Evolutionary conservation across 73 alveolate species (phyloP).

Genomic region (Paramecium tetraurelia): DNA sequence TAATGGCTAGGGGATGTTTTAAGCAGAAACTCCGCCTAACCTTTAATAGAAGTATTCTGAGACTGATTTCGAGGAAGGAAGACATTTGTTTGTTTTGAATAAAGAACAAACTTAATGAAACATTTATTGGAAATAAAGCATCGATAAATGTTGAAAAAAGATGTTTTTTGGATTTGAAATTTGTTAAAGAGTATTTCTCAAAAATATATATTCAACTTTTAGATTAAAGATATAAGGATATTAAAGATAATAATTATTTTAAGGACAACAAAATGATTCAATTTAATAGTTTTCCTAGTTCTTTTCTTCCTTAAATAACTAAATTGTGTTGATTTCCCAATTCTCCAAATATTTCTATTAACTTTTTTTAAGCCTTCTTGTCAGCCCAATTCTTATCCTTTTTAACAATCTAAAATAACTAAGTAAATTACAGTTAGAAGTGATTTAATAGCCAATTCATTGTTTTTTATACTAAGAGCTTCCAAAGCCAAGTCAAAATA

Average conservation of each 20-base stretch:
- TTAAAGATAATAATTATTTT: background rate
- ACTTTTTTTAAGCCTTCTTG: background rate
- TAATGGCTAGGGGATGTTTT: constrained; percentile 55
- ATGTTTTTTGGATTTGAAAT: constrained; percentile 42
- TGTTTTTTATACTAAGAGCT: background rate
- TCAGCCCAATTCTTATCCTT: constrained; percentile 5
- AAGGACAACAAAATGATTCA: background rate
- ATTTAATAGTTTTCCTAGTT: background rate
- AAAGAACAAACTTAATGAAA: background rate
- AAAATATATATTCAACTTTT: background rate
- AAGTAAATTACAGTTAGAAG: background rate
- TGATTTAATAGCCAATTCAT: background rate
- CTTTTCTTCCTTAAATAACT: constrained; percentile 11
- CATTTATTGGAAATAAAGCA: background rate
- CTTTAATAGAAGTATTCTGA: constrained; percentile 61
- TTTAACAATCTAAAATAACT: background rate
- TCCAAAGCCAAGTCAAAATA: background rate
- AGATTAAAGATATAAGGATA: background rate
- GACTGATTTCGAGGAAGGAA: background rate
- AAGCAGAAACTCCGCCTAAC: constrained; percentile 46
- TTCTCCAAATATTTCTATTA: background rate
- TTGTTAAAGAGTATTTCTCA: background rate
- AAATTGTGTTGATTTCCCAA: background rate
- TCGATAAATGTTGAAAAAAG: background rate
- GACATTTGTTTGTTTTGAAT: constrained; percentile 1